Evolutionary conservation across 345 rosid species (phyloP), one percentile per base, ranked within the genome.

Genomic region (Citrus cavaleriei): DNA sequence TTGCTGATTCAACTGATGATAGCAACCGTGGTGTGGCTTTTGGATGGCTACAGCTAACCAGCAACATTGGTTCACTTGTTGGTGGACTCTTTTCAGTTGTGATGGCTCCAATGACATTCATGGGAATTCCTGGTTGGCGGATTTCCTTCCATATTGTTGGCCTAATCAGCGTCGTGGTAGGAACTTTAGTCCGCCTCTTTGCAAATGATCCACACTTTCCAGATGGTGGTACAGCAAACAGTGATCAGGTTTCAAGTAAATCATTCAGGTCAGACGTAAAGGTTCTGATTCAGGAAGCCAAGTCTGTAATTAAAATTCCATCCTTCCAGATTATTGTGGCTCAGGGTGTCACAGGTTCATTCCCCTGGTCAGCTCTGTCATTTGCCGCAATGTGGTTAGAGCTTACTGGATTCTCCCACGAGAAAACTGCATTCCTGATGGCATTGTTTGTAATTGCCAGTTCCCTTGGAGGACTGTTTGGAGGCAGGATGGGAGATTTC

Each of bases 381-480:
- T 93, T 92, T 82, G 89, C 96, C 24, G 85, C 96, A 0, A 92
- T 95, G 98, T 95, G 98, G 98, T 83, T 95, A 79, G 98, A 95
- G 85, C 95, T 93, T 24, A 82, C 85, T 6, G 98, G 97, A n/a
- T 92, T 93, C 85, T 93, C 98, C 58, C 98, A 92, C 34, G 75
- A 84, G 59, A 76, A 75, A 79, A 93, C 97, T 51, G 98, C 96
- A 2, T 80, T 89, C 83, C 85, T 95, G 60, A 78, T 89, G 38
- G 90, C 86, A 65, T 69, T 90, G 64, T 92, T 95, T 57, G 93
- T 92, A 49, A 81, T 87, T 84, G 88, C 95, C 28, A 61, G 87
- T 79, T 92, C 98, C 51, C 80, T 93, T n/a, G 98, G 95, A 4
- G 95, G 98, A n/a, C 86, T 93, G 27, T 88, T 95, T 77, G 98